Base-by-base conservation (phyloP, 108 stramenopile species). In the Heterococcus sp. region DNA sequence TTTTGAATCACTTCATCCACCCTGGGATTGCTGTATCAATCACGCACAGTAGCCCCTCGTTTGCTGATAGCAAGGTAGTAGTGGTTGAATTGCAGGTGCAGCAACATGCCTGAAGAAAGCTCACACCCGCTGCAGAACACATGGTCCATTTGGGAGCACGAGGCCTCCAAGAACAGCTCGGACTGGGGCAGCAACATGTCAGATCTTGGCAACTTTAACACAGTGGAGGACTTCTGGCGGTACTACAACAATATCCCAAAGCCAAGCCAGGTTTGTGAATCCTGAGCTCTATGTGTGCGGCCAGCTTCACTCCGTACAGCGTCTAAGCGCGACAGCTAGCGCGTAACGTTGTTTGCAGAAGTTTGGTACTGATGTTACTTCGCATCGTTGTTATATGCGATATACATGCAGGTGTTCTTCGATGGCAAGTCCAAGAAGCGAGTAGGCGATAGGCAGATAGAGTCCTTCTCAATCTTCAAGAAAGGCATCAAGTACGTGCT, bases 161-260 rank as follows among this genome's bases (percentile, higher is more conserved):
- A 81, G 79, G 79, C 72, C n/a, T 30, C 68, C 29, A 11, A 21
- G 58, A 72, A 28, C 35, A 3, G 35, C 21, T 33, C 81, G 26
- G 73, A 82, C 65, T 82, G 81, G 81, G 81, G 73, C 26, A 35
- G 35, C 73, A 82, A 75, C 67, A 74, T 74, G 81, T 67, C 72
- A 36, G 63, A 40, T 40, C 73, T 84, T 65, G 40, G 78, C 58
- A 79, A 84, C 73, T 84, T 84, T 35, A 2, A 35, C n/a, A 81
- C 83, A 32, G 83, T 84, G 37, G 83, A 84, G 66, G 83, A 84
- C 29, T 84, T 84, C 31, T 84, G 83, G 83, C 72, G 37, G 78
- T 79, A 72, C 66, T 84, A 72, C 75, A 82, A 80, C 74, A 82
- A 82, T 31, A 33, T 84, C 21, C 83, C 83, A 73, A 76, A 75